Conservation (phyloP, 371 early-diverging fungal species). For the Mortierella sp. region DNA sequence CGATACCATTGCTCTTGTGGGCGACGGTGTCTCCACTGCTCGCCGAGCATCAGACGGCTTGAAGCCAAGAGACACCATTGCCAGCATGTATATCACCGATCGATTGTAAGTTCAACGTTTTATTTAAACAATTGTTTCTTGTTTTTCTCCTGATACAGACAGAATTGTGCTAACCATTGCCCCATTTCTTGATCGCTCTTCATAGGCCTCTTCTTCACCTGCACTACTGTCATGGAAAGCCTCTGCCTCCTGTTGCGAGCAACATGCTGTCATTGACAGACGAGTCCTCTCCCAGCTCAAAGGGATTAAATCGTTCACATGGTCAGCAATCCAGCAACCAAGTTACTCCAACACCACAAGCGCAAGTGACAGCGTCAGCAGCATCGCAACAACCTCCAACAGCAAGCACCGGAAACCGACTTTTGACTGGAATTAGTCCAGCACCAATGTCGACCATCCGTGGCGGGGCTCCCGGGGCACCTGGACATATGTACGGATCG, state of each 20-base stretch:
- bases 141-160: not conserved
- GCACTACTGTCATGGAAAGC: conserved; percentile 48
- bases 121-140: not conserved
- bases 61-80: conserved; percentile 45
- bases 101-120: conserved; percentile 25
- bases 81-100: conserved; percentile 30
- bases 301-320: conserved; percentile 7
- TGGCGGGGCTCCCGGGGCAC: not conserved
- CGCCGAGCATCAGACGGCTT: conserved; percentile 39
- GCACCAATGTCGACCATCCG: conserved; percentile 19
- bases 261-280: conserved; percentile 22
- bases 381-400: conserved; percentile 6
- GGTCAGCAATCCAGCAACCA: not conserved
- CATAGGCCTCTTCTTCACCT: conserved; percentile 40
- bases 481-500: conserved; percentile 1
- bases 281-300: not conserved
- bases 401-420: conserved; percentile 11
- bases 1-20: conserved; percentile 79
- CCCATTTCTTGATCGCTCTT: not conserved
- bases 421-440: conserved; percentile 26
- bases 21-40: conserved; percentile 44
- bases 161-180: not conserved
- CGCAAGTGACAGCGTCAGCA: conserved; percentile 17
- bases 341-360: not conserved
- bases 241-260: conserved; percentile 20